Conservation (phyloP, 169 alveolate genomes). For the Eimeria maxima region DNA sequence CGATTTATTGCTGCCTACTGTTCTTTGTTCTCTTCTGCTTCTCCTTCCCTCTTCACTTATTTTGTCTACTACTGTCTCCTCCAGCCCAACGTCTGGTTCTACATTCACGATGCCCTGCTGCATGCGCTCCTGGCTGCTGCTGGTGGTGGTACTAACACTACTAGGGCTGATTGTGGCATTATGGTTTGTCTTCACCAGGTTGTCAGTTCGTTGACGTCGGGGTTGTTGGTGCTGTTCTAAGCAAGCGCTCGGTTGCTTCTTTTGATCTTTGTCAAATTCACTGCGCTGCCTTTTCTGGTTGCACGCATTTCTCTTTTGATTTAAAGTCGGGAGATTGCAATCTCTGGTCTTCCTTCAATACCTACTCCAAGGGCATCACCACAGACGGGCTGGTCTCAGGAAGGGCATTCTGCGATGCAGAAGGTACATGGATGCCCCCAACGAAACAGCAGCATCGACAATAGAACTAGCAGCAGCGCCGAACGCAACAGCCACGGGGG, state of each 20-base stretch:
- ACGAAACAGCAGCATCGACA: background rate
- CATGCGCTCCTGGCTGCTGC: too few species aligned
- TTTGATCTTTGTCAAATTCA: constrained; percentile 13
- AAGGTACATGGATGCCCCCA: background rate
- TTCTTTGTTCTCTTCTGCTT: too few species aligned
- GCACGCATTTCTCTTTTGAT: constrained; percentile 39
- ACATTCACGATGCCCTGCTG: too few species aligned
- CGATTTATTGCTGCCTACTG: too few species aligned
- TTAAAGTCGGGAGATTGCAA: background rate
- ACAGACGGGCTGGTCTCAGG: constrained; percentile 42
- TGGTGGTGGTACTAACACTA: too few species aligned
- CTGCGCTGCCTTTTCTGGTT: constrained; percentile 42
- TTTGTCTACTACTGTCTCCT: background rate
- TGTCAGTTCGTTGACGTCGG: constrained; percentile 40
- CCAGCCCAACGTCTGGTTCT: too few species aligned
- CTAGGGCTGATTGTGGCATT: background rate
- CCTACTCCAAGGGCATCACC: constrained; percentile 18
- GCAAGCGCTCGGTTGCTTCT: background rate
- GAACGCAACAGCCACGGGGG: background rate
- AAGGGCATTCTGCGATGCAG: constrained; percentile 34
- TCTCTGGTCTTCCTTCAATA: constrained; percentile 35
- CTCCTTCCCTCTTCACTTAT: background rate
- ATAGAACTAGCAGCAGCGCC: background rate
- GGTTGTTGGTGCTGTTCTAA: constrained; percentile 15
- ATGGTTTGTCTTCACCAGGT: background rate